Percentiles rank a stretch among this genome's conserved stretches.
Conservation (phyloP, 2,329 filamentous ascomycete species). For the Coniochaeta sp. region DNA sequence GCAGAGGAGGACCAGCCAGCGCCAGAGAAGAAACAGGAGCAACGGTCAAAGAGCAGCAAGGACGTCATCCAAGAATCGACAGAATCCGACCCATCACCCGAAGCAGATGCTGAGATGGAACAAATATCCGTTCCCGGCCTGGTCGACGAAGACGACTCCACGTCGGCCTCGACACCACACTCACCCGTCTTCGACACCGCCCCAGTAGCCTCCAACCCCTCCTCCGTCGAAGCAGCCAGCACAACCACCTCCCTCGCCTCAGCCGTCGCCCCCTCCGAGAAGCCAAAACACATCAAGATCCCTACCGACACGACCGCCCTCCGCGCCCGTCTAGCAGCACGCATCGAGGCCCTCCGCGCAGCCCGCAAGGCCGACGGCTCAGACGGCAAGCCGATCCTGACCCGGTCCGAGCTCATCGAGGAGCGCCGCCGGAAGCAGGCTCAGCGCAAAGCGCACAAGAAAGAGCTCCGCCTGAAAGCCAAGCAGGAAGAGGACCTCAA, state of each 20-base stretch:
- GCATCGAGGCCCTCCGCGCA: conserved; percentile 77
- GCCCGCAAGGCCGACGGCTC: conserved; percentile 80
- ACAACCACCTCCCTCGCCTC: conserved; percentile 64
- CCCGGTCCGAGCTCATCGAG: conserved; percentile 87
- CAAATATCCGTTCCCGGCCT: conserved; percentile 40
- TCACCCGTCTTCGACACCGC: conserved; percentile 56
- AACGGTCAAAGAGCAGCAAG: conserved; percentile 3
- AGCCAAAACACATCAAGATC: conserved; percentile 58
- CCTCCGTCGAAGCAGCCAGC: conserved; percentile 37
- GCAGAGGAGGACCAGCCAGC: conserved; percentile 20
- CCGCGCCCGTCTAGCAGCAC: conserved; percentile 70
- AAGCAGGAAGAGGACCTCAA: conserved; percentile 71
- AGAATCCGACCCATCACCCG: conserved; percentile 19
- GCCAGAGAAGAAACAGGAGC: conserved; percentile 25
- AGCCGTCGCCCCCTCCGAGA: conserved; percentile 49
- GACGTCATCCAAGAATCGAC: conserved; percentile 11
- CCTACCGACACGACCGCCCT: conserved; percentile 68
- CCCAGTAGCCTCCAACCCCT: conserved; percentile 25
- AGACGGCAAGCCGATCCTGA: conserved; percentile 74
- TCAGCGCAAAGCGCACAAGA: conserved; percentile 80
- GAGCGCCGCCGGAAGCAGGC: conserved; percentile 80
- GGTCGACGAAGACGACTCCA: conserved; percentile 34
- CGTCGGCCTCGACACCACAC: conserved; percentile 40
- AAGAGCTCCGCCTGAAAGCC: conserved; percentile 68
- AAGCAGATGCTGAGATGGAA: conserved; percentile 25